A percentile compares a stretch with the other conserved stretches of the same genome.
phyloP scores from a whole-genome alignment of 73 alveolate genomes.

The Stentor roeselii region DNA sequence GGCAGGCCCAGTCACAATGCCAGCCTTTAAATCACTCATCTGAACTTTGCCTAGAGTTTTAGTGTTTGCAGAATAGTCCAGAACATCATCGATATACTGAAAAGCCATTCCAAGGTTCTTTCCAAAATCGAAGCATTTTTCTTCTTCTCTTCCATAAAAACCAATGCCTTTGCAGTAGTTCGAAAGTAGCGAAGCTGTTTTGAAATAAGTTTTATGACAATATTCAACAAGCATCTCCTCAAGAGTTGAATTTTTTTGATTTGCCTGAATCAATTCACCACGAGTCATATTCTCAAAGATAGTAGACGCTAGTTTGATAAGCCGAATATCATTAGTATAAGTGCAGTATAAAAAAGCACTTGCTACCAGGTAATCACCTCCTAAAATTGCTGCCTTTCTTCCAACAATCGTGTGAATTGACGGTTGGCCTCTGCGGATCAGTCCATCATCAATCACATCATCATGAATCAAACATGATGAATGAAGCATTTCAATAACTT shows the following conservation, averaged over 20 bases:
- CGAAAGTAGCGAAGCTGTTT: constrained; percentile 22
- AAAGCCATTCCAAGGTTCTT: constrained; percentile 20
- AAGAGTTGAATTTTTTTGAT: not conserved
- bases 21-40: constrained; percentile 14
- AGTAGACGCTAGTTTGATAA: not conserved
- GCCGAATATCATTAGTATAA: not conserved
- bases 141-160: not conserved
- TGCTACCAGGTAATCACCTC: constrained; percentile 27
- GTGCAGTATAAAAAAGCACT: constrained; percentile 20
- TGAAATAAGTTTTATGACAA: constrained; percentile 27
- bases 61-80: constrained; percentile 23
- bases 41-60: constrained; percentile 24
- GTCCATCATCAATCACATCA: constrained; percentile 27
- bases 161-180: constrained; percentile 31
- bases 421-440: constrained; percentile 5
- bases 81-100: constrained; percentile 29
- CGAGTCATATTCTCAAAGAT: constrained; percentile 21
- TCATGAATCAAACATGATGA: constrained; percentile 25
- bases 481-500: constrained; percentile 26
- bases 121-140: constrained; percentile 29
- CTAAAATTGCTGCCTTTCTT: not conserved
- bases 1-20: constrained; percentile 30
- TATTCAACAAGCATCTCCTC: not conserved
- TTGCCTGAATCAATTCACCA: constrained; percentile 28
- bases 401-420: constrained; percentile 28